Percentiles rank a stretch among this genome's conserved stretches.
These are phyloP conservation scores for Fibroporia radiculosa DNA, from an alignment of 768 basidiomycete genomes.

Conservation along the genomic window DNA sequence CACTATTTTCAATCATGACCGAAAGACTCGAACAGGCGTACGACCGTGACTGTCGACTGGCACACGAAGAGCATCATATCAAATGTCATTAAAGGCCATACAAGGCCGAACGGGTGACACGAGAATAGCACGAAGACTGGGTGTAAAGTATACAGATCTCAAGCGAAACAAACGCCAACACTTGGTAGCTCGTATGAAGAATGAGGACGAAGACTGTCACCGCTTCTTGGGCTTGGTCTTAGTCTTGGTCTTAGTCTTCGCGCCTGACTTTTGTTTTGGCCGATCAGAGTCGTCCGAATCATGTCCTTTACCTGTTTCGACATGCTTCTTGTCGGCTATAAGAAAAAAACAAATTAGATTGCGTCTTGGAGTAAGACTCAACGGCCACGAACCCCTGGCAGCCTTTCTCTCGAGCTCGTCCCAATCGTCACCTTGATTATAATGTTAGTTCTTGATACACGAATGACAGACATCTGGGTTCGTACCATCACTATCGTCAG, in stretches of 20 bases:
- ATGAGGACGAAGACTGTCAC: no score
- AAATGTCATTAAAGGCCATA: no score
- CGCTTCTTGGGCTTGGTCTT: conserved; percentile 22
- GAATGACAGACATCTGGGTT: conserved; percentile 5
- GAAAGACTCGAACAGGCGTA: no score
- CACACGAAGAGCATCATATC: no score
- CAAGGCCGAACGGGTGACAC: no score
- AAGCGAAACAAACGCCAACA: no score
- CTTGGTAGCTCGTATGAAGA: no score
- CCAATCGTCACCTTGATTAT: conserved; percentile 76
- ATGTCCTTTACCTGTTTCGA: conserved; percentile 23
- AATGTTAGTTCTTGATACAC: conserved; percentile 1
- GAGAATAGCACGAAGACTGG: no score
- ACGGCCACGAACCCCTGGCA: conserved; percentile 55
- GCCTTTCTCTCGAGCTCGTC: conserved; percentile 91
- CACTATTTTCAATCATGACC: no score
- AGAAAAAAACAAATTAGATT: conserved; percentile 3
- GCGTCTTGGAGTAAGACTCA: not conserved
- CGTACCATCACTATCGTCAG: conserved; percentile 52
- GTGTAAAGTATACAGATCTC: no score
- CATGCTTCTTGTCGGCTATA: conserved; percentile 39
- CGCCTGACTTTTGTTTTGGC: conserved; percentile 31
- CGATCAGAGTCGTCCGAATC: conserved; percentile 35
- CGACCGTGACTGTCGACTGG: no score
- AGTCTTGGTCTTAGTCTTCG: conserved; percentile 23